phyloP scores from a whole-genome alignment of 2,329 filamentous ascomycete species.

The Colletotrichum australisinense region DNA sequence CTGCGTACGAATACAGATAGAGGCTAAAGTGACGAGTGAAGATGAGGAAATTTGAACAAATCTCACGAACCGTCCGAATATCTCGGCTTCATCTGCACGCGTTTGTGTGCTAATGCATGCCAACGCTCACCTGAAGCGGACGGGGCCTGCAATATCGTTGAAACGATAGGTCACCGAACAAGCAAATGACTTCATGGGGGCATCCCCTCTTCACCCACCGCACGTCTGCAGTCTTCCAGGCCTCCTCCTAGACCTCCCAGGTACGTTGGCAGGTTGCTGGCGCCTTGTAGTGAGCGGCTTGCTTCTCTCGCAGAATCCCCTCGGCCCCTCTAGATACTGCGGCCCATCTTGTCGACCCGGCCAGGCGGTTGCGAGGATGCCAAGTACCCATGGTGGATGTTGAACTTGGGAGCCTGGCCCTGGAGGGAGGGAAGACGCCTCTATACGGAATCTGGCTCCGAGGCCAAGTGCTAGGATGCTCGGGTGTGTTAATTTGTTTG shows the following conservation, averaged over 20 bases:
- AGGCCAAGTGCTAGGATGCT: conserved; percentile 2
- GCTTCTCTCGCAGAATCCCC: conserved; percentile 1
- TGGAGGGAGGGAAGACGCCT: not conserved
- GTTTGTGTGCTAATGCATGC: conserved; percentile 25
- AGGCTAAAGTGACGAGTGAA: not conserved
- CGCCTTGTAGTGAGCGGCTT: not conserved
- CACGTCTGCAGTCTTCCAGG: conserved; percentile 13
- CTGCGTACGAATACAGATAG: not conserved
- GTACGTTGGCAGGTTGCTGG: not conserved
- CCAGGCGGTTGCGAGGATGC: conserved; percentile 30
- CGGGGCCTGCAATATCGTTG: conserved; percentile 37
- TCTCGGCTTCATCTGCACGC: conserved; percentile 30
- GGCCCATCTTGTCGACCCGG: conserved; percentile 23
- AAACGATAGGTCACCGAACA: conserved; percentile 32
- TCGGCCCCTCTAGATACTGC: conserved; percentile 6
- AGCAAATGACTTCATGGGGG: conserved; percentile 35
- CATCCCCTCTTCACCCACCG: not conserved
- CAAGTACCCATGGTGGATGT: not conserved
- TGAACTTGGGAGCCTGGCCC: not conserved
- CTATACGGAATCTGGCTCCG: conserved; percentile 31
- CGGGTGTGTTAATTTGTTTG: conserved; percentile 37
- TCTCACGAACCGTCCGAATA: conserved; percentile 19
- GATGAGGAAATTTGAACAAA: not conserved
- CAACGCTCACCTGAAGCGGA: conserved; percentile 35
- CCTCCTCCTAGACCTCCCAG: not conserved